Evolutionary conservation across 257 asterid species (phyloP).

Genomic region (Hygrophila difformis): DNA sequence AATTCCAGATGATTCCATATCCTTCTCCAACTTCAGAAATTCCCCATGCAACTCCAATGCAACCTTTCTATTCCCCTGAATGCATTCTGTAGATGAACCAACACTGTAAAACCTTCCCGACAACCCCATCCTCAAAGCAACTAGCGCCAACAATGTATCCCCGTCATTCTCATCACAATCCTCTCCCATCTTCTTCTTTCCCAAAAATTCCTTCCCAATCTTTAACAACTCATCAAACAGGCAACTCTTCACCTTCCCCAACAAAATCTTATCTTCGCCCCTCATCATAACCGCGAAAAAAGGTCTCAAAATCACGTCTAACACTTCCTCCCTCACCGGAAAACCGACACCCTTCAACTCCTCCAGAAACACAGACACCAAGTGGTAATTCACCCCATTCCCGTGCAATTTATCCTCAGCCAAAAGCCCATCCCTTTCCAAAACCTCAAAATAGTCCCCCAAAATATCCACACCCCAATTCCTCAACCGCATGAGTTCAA

Average conservation of each 20-base stretch:
- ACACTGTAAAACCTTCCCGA: conserved; percentile 48
- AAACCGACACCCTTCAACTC: conserved; percentile 60
- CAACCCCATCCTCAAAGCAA: conserved; percentile 63
- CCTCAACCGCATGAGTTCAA: conserved; percentile 41
- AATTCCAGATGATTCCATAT: conserved; percentile 43
- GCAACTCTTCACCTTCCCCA: conserved; percentile 68
- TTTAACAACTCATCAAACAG: conserved; percentile 61
- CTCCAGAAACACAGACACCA: conserved; percentile 73
- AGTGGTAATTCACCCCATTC: conserved; percentile 81
- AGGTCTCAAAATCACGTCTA: conserved; percentile 48
- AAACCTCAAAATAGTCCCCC: conserved; percentile 34
- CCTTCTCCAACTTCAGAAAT: conserved; percentile 74
- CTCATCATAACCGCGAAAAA: conserved; percentile 44
- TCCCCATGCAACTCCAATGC: conserved; percentile 61
- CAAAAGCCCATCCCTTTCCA: conserved; percentile 52
- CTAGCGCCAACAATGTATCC: conserved; percentile 44
- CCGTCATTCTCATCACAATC: conserved; percentile 35
- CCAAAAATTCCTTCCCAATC: conserved; percentile 43
- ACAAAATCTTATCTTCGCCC: conserved; percentile 59
- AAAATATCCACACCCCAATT: conserved; percentile 59
- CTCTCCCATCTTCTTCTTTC: conserved; percentile 34
- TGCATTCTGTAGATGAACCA: conserved; percentile 55
- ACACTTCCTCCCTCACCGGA: conserved; percentile 50
- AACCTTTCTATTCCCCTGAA: conserved; percentile 81
- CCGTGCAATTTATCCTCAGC: conserved; percentile 71